Evolutionary conservation across 345 rosid species (phyloP), one percentile per base, ranked within the genome.

Genomic region (Bruguiera parviflora): DNA sequence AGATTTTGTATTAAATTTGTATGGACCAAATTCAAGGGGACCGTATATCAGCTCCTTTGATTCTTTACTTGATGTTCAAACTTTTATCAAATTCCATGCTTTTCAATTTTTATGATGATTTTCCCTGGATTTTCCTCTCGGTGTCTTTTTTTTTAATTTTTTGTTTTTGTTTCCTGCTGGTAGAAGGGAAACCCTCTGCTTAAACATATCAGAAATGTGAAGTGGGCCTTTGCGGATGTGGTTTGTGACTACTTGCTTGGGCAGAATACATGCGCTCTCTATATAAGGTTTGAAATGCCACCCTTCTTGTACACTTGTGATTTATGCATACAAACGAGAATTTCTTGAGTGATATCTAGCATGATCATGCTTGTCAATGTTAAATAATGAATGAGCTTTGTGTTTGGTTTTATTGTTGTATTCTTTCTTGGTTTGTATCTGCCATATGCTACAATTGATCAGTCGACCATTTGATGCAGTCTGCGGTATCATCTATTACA

Each of bases 151-250:
- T 71, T 74, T 22, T 65, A n/a, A n/a, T 33, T 7, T 7, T 6
- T 33, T 33, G 6, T 33, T 32, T 32, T 0, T 33, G 6, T 33
- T 6, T 1, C 6, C 6, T 1, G 8, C 37, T 33, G 0, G 87
- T 88, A 92, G 97, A 95, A 95, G 81, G 99, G 99, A 28, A 92
- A 92, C 67, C 97, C 99, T 15, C 84, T 95, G 80, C 96, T 92
- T 55, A 92, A 92, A 72, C 85, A 88, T 75, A 90, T 95, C 25
- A 83, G 96, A 73, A 95, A 92, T 53, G 96, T 88, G 69, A 89
- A 82, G 77, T 95, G 99, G 96, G 81, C 78, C 66, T 90, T 86
- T 77, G 89, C 96, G 0, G 97, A 90, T 68, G 71, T 92, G 63
- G 76, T 83, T 66, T 88, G 96, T 32, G 99, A 92, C 70, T 92